phyloP scores from a whole-genome alignment of 2,329 filamentous ascomycete genomes.

The Fusarium chuoi region DNA sequence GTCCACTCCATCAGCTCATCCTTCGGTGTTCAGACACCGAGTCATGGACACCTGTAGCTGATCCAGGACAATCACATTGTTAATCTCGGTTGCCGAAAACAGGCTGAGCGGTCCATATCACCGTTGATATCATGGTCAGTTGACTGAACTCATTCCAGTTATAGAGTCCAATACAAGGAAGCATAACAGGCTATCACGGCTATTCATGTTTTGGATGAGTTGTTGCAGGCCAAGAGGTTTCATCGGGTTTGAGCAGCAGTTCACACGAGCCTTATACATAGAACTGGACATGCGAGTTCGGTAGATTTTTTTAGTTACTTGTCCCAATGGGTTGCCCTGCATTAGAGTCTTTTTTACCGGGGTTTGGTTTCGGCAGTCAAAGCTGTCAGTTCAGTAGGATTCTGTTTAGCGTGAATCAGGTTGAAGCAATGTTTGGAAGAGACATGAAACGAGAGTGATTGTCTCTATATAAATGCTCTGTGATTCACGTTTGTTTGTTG shows the following conservation, averaged over 20 bases:
- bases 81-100: conserved; percentile 7
- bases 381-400: neutral
- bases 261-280: neutral
- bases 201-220: neutral
- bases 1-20: conserved; percentile 9
- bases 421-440: neutral
- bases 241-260: neutral
- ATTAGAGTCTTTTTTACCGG: neutral
- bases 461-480: neutral
- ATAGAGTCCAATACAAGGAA: neutral
- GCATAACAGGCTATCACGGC: conserved; percentile 1
- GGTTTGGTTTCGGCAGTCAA: conserved; percentile 17
- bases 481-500: neutral
- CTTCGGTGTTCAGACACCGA: neutral
- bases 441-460: neutral
- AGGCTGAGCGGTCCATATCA: neutral
- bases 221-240: neutral
- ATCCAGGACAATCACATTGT: neutral
- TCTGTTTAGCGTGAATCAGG: neutral
- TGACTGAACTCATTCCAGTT: neutral
- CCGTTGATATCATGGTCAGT: neutral
- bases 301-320: neutral
- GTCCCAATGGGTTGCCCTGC: conserved; percentile 9
- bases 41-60: conserved; percentile 2
- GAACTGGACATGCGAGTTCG: neutral